Evolutionary conservation across 129 eudicot species (phyloP).

Genomic region (Chrysanthemum lavandulifolium): DNA sequence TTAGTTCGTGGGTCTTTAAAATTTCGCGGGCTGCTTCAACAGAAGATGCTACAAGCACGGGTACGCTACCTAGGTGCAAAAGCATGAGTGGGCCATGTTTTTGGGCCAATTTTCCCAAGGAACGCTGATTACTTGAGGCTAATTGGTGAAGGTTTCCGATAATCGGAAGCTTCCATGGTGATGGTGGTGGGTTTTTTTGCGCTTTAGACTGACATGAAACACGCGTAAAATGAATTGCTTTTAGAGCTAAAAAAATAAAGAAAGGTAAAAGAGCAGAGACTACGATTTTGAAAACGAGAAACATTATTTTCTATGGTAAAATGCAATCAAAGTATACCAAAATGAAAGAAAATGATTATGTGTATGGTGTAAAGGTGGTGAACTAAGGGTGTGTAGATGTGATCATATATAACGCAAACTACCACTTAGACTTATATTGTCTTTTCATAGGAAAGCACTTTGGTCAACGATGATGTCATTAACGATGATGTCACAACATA

Average conservation of each 20-base stretch:
- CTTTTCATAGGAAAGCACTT: no score
- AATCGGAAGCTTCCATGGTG: constrained; percentile 7
- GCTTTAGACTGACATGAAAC: background rate
- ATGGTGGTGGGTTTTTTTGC: constrained; percentile 1
- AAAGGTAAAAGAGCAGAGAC: background rate
- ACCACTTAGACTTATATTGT: no score
- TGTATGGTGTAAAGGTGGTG: background rate
- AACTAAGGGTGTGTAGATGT: background rate
- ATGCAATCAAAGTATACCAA: background rate
- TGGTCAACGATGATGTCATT: background rate
- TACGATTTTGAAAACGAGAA: background rate
- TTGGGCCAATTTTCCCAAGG: background rate
- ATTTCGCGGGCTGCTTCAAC: constrained; percentile 1
- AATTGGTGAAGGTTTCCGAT: constrained; percentile 11
- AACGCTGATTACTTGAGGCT: constrained; percentile 10
- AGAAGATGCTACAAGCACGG: constrained; percentile 7
- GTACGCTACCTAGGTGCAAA: constrained; percentile 6
- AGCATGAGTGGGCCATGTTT: constrained; percentile 5
- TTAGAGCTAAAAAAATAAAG: background rate
- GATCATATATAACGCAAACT: no score
- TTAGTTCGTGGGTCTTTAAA: background rate
- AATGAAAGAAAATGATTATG: background rate
- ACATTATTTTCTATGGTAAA: background rate
- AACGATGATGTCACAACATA: background rate
- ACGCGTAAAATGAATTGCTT: background rate